phyloP scores from a whole-genome alignment of 2,329 filamentous ascomycete genomes.

The Hypoxylon sp. region DNA sequence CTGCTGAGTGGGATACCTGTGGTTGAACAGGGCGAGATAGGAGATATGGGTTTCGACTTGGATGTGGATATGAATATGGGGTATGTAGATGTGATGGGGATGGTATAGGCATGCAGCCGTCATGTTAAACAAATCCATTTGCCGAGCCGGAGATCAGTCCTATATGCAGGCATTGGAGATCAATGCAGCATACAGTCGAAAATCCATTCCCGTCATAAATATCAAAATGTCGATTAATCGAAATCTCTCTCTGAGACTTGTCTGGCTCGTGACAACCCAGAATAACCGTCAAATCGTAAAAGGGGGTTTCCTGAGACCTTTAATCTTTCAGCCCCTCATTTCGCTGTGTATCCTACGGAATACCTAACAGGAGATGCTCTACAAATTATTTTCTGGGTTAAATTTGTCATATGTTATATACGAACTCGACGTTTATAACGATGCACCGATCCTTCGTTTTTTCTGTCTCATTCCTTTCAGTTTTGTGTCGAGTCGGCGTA shows the following conservation, averaged over 20 bases:
- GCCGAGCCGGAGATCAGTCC: slow-evolving; percentile 35
- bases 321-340: slow-evolving; percentile 14
- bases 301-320: slow-evolving; percentile 7
- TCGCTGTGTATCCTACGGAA: too few species aligned
- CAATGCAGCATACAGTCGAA: slow-evolving; percentile 24
- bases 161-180: slow-evolving; percentile 37
- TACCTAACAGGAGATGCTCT: slow-evolving; percentile 6
- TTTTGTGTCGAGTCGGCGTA: neutral
- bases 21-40: neutral
- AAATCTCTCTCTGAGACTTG: slow-evolving; percentile 27
- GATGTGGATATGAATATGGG: neutral
- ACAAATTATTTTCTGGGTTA: neutral
- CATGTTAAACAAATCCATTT: slow-evolving; percentile 32
- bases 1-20: slow-evolving; percentile 12
- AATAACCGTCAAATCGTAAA: slow-evolving; percentile 10
- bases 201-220: slow-evolving; percentile 30
- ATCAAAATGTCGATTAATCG: slow-evolving; percentile 28
- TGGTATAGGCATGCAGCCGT: slow-evolving; percentile 7
- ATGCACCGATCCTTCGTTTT: neutral
- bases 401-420: neutral
- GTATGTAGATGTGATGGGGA: neutral
- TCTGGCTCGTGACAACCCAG: slow-evolving; percentile 25
- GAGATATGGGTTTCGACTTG: neutral
- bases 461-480: slow-evolving; percentile 15
- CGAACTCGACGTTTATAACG: neutral